Evolutionary conservation across 1,139 yeast species (phyloP), one percentile per base, ranked within the genome.

Genomic region (Pneumocystis wakefieldiae): DNA sequence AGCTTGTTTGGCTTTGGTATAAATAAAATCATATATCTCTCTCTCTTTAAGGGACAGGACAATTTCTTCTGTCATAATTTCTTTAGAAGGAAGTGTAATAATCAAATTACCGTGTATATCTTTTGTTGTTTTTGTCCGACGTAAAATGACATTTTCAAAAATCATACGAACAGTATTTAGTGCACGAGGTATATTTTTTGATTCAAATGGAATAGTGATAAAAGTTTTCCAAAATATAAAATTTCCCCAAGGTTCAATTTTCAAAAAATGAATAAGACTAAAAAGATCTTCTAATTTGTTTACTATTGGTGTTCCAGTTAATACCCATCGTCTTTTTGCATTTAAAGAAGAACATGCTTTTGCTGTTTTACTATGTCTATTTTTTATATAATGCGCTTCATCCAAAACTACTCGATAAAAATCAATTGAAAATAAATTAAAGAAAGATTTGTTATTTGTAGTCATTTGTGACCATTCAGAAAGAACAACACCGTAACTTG

Each of bases 241-340:
- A 69, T 87, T 86, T 62, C 85, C 80, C 97, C 97, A 92, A 0
- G 97, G 97, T 69, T 87, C 91, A 14, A 91, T 75, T 60, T 83
- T 80, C 60, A 92, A 75, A 70, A 86, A 92, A 69, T 84, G 84
- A 19, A 90, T 82, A 62, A 90, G 75, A 2, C 96, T 85, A 71
- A 81, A 92, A 62, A 92, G 75, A 73, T 92, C 98, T 72, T 92
- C 96, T 8, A 92, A 77, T 66, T 91, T 76, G 73, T 92, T 92
- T 61, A 91, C 87, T 61, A 92, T 88, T 0, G 98, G 97, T 0
- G 98, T 92, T 15, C 98, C 98, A 0, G 97, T 90, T 59, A 92
- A 76, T 1, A 86, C 80, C 98, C 98, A 92, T 67, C 83, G 83
- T 62, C 95, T 78, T 58, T 79, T 78, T 70, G 88, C 83, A 15